Base-by-base conservation (phyloP, 2,329 filamentous ascomycete genomes). In the Penicillium carneum region DNA sequence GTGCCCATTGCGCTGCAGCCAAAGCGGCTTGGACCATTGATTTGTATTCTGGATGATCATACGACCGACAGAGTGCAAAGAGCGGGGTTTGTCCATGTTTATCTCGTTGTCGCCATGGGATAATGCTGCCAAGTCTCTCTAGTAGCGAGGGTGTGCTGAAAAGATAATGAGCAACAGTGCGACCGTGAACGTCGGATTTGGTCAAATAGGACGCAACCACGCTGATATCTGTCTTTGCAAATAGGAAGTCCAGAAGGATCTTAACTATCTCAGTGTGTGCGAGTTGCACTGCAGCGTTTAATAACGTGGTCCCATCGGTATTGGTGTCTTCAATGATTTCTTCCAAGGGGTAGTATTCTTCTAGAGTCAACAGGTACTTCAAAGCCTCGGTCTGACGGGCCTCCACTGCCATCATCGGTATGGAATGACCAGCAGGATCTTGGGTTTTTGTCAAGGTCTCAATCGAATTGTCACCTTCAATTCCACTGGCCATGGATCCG, bases 11-110 rank as follows among this genome's bases (percentile, higher is more conserved):
- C 2, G 95, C 93, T 46, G 90, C 87, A 34, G 87, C 83, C 39
- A 99, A 81, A 4, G 91, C 95, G 62, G 88, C 86, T 67, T 91
- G 88, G 0, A 99, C 91, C 95, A 99, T 98, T 48, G 84, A 82
- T 55, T 87, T 86, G 77, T 99, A 99, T 68, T 93, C 85, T 1
- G 88, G 84, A 76, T 99, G 93, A 73, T 99, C 95, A 72, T 99
- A 99, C 0, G 93, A 98, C 69, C 95, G 88, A 76, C 93, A 98
- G 0, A 98, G 83, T 1, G 95, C 95, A 75, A 99, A 98, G 9
- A 99, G 81, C 1, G 95, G 96, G n/a, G 96, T 99, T 77, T 98
- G 95, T 0, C 95, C 95, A 73, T 98, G 97, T 75, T 93, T 96
- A 77, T 99, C 95, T 68, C 90, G 92, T 76, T 96, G 87, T 60